Evolutionary conservation across 2,329 filamentous ascomycete genomes (phyloP), one percentile per base, ranked within the genome.

Genomic region (Alternaria novae-zelandiae): DNA sequence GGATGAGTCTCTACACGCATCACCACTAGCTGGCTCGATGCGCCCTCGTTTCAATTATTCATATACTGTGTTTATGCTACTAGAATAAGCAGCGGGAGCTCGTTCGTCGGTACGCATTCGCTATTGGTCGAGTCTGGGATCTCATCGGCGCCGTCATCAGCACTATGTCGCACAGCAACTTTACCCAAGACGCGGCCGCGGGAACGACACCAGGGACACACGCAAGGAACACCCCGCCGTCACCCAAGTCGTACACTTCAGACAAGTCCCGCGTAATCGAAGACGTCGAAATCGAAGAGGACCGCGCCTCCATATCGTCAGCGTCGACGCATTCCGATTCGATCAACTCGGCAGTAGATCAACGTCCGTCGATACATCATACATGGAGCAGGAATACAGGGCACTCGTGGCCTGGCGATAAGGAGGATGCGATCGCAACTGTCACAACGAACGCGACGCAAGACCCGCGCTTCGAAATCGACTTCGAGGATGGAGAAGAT

Each of bases 401-500:
- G 6, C 62, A 75, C 13, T 72, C 77, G 8, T 73, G 74, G 58
- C 61, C 64, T 15, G 59, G 61, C 43, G 70, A 78, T 17, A 75
- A 76, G 44, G 57, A 60, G 2, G 64, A 74, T 26, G 69, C 68
- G 4, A 70, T 78, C 30, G 70, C 73, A 4, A 74, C 68, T 1
- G 70, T 77, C 4, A 72, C 74, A 6, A 81, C 80, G 3, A 80
- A 78, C 51, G 76, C 79, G 56, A 81, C 78, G 7, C 72, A 74
- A 8, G 82, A 85, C 59, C 85, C 88, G 5, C 87, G 88, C 26
- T 95, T 89, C 72, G 92, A 96, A 79, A 86, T 95, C 57, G 89
- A 91, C 72, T 94, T 87, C 15, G 86, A 87, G 2, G 54, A 69
- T 49, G 81, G 86, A 62, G 84, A 85, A 12, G 90, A 93, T 71